Conservation (phyloP, 306 rosid species). For the Vigna radiata region DNA sequence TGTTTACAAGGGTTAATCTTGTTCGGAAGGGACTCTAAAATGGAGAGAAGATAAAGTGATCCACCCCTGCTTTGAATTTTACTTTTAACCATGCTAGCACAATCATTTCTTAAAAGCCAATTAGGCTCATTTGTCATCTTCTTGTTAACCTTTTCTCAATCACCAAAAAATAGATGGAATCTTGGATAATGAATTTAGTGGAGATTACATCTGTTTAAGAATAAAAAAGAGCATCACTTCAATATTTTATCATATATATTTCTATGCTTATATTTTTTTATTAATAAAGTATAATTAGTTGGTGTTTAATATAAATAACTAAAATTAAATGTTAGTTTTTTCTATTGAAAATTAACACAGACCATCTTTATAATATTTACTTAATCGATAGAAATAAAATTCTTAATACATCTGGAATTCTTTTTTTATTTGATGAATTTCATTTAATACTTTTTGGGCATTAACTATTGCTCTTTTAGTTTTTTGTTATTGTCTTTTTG, state of each 20-base stretch:
- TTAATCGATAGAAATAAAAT: not conserved
- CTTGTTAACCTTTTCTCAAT: not conserved
- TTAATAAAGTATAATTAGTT: not conserved
- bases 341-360: not conserved
- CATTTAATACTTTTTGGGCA: not conserved
- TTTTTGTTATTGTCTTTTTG: not conserved
- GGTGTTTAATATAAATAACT: not conserved
- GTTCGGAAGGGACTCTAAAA: not conserved
- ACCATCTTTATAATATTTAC: not conserved
- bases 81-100: not conserved
- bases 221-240: not conserved
- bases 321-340: not conserved
- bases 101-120: not conserved
- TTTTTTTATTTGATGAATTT: not conserved
- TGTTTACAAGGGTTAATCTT: not conserved
- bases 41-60: not conserved
- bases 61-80: not conserved
- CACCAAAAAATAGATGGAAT: not conserved
- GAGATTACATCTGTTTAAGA: not conserved
- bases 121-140: not conserved
- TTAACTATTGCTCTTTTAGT: not conserved
- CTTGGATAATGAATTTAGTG: not conserved
- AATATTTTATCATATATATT: not conserved
- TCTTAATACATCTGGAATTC: not conserved
- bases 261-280: not conserved